Conservation (phyloP, 257 asterid genomes). For the Perilla frutescens region DNA sequence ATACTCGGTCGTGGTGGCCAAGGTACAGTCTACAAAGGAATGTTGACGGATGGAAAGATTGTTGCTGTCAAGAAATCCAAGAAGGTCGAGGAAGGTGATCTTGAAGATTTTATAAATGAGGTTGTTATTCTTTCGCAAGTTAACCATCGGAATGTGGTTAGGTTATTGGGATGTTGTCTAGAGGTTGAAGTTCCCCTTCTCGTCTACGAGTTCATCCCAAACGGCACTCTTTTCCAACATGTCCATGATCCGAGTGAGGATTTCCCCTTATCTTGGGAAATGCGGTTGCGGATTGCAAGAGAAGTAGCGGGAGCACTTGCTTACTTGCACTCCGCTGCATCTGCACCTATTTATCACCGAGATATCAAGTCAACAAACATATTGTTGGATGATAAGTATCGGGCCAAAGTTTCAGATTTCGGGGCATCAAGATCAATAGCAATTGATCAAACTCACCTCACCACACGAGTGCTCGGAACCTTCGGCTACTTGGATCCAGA, state of each 20-base stretch:
- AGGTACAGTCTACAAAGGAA: slow-evolving; percentile 53
- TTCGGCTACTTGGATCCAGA: slow-evolving; percentile 56
- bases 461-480: slow-evolving; percentile 46
- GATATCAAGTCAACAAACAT: too few relatives aligned
- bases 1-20: slow-evolving; percentile 54
- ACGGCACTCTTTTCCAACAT: slow-evolving; percentile 37
- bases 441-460: slow-evolving; percentile 44
- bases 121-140: slow-evolving; percentile 47
- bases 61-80: slow-evolving; percentile 50
- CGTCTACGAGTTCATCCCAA: slow-evolving; percentile 37
- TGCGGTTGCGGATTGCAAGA: slow-evolving; percentile 36
- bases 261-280: slow-evolving; percentile 40
- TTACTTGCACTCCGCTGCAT: slow-evolving; percentile 45
- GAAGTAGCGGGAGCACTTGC: slow-evolving; percentile 46
- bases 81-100: slow-evolving; percentile 34
- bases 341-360: not conserved
- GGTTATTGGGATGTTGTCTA: slow-evolving; percentile 38
- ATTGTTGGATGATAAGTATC: slow-evolving; percentile 37
- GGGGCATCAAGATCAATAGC: slow-evolving; percentile 37
- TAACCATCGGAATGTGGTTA: slow-evolving; percentile 43
- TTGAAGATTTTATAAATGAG: slow-evolving; percentile 47
- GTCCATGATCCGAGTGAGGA: slow-evolving; percentile 40
- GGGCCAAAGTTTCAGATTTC: slow-evolving; percentile 41
- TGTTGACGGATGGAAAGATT: slow-evolving; percentile 44
- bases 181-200: slow-evolving; percentile 40